These are phyloP conservation scores for Teratosphaeriaceae sp. DNA, from an alignment of 2,329 filamentous ascomycete genomes.

Conservation along the genomic window DNA sequence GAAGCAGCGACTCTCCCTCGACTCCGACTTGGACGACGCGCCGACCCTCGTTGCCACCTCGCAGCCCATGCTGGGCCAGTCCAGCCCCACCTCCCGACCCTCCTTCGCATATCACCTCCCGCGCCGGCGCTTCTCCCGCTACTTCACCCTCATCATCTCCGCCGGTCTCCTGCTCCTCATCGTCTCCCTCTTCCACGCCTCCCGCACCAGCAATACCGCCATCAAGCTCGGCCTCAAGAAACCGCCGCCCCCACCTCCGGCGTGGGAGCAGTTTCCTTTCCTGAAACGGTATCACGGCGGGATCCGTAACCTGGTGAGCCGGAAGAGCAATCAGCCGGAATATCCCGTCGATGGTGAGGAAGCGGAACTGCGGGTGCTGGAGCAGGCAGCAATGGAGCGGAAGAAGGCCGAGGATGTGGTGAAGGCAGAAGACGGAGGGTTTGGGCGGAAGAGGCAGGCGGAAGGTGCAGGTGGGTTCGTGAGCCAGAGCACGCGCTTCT, in stretches of 20 bases:
- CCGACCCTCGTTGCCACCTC: slow-evolving; percentile 28
- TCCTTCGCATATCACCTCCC: slow-evolving; percentile 30
- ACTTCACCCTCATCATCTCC: slow-evolving; percentile 66
- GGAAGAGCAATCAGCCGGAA: slow-evolving; percentile 65
- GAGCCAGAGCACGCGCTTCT: slow-evolving; percentile 41
- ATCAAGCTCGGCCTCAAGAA: slow-evolving; percentile 44
- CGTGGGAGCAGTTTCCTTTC: slow-evolving; percentile 86
- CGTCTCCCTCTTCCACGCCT: slow-evolving; percentile 56
- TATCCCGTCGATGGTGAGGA: slow-evolving; percentile 66
- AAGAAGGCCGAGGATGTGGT: slow-evolving; percentile 33
- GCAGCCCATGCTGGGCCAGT: slow-evolving; percentile 26
- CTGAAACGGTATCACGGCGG: slow-evolving; percentile 87
- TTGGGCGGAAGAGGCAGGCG: slow-evolving; percentile 23
- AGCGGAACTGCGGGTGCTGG: slow-evolving; percentile 36
- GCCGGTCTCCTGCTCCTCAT: slow-evolving; percentile 70
- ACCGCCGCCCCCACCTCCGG: slow-evolving; percentile 57
- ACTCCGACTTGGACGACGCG: slow-evolving; percentile 18
- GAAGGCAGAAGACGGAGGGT: slow-evolving; percentile 26
- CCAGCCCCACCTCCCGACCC: slow-evolving; percentile 14
- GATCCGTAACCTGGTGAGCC: slow-evolving; percentile 61
- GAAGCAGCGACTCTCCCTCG: slow-evolving; percentile 31
- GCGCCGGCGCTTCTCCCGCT: slow-evolving; percentile 62
- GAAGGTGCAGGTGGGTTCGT: background rate
- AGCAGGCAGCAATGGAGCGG: slow-evolving; percentile 25
- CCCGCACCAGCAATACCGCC: slow-evolving; percentile 40